Evolutionary conservation across 2,329 filamentous ascomycete genomes (phyloP).

Genomic region (Diaporthe vexans): DNA sequence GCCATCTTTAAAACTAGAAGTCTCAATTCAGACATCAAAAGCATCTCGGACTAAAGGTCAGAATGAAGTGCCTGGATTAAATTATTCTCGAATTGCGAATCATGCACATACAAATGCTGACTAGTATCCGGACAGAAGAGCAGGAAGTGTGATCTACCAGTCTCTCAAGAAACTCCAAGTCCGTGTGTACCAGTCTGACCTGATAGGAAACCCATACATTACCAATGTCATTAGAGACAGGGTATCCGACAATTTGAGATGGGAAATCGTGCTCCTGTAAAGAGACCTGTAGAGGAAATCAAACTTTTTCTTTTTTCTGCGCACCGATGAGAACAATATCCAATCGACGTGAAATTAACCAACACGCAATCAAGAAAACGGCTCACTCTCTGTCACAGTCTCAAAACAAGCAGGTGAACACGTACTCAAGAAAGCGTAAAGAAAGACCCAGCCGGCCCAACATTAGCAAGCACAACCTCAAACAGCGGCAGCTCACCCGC

Average conservation of each 20-base stretch:
- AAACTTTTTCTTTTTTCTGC: neutral
- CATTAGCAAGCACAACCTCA: conserved; percentile 32
- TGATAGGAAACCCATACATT: neutral
- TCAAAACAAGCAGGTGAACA: neutral
- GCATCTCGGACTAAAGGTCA: no score
- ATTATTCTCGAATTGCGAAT: neutral
- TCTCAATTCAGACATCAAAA: neutral
- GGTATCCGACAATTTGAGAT: neutral
- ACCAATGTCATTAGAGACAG: neutral
- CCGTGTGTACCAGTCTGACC: neutral
- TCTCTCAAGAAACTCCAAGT: neutral
- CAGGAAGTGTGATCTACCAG: neutral
- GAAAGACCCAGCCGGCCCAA: conserved; percentile 8
- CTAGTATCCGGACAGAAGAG: neutral
- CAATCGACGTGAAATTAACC: neutral
- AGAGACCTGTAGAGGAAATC: neutral
- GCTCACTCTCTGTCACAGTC: neutral
- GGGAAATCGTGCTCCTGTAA: neutral
- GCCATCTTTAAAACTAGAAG: neutral
- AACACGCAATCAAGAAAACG: neutral
- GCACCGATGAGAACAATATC: neutral
- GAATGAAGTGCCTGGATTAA: no score
- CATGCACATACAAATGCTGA: neutral
- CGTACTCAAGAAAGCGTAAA: conserved; percentile 20
- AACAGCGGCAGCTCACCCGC: conserved; percentile 33